phyloP scores from a whole-genome alignment of 306 rosid species.

The Trichosanthes truncata region DNA sequence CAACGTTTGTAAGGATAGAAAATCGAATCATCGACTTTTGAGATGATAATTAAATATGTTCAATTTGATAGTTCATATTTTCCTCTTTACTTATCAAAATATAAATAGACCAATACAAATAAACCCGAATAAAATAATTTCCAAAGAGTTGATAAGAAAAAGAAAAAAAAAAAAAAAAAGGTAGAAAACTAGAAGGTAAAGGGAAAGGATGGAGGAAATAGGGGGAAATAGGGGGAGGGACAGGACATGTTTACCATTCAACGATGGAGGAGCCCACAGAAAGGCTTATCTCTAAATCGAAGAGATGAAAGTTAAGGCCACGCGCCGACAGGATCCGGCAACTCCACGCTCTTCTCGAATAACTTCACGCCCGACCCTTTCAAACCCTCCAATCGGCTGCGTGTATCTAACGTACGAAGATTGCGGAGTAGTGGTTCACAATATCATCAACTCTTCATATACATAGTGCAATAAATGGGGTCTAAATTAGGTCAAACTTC shows the following conservation, averaged over 20 bases:
- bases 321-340: background rate
- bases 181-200: too few relatives aligned
- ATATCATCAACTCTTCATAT: background rate
- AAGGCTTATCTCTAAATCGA: background rate
- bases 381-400: background rate
- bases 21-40: too few relatives aligned
- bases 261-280: conserved; percentile 1
- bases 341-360: background rate
- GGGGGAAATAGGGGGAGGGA: background rate
- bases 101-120: too few relatives aligned
- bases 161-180: too few relatives aligned
- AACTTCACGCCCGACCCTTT: background rate
- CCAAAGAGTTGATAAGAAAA: too few relatives aligned
- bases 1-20: too few relatives aligned
- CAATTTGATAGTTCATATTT: too few relatives aligned
- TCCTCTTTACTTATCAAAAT: too few relatives aligned
- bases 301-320: background rate
- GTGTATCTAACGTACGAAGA: conserved; percentile 10
- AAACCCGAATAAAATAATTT: too few relatives aligned
- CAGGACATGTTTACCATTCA: conserved; percentile 30
- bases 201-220: background rate
- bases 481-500: conserved; percentile 33
- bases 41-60: too few relatives aligned
- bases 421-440: conserved; percentile 12
- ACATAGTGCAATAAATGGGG: conserved; percentile 33